These are phyloP conservation scores for Coemansia sp. DNA, from an alignment of 192 early-diverging fungal species.

Conservation along the genomic window DNA sequence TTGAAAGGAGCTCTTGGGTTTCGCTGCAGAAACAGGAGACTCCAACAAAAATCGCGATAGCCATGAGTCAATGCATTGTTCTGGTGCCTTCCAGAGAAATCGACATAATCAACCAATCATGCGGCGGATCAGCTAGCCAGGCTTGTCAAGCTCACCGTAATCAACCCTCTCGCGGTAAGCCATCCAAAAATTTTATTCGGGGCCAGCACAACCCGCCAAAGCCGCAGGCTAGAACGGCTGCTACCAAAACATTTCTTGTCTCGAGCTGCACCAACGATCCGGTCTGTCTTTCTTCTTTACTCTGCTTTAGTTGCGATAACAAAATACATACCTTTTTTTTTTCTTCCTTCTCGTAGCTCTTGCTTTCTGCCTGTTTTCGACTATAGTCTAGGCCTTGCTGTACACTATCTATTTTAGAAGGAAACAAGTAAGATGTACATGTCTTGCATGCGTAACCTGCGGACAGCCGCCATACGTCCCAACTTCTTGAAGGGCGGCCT, in stretches of 20 bases:
- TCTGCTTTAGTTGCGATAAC: neutral
- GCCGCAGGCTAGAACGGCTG: conserved; percentile 1
- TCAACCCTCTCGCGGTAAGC: conserved; percentile 4
- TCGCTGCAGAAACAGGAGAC: too few species aligned
- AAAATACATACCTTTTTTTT: conserved; percentile 9
- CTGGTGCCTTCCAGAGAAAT: neutral
- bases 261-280: neutral
- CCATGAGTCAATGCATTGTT: conserved; percentile 15
- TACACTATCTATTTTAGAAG: conserved; percentile 1
- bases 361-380: conserved; percentile 5
- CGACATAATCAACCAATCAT: conserved; percentile 28
- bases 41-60: neutral
- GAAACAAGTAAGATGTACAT: conserved; percentile 45
- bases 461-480: conserved; percentile 39
- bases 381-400: conserved; percentile 7
- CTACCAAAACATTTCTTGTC: conserved; percentile 2
- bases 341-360: conserved; percentile 10
- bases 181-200: conserved; percentile 1
- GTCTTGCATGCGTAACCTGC: conserved; percentile 52
- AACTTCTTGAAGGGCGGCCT: conserved; percentile 23
- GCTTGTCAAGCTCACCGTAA: conserved; percentile 15
- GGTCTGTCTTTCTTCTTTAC: conserved; percentile 1
- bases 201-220: neutral
- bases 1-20: too few species aligned
- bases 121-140: conserved; percentile 6